These are phyloP conservation scores for Pulveroboletus sp. DNA, from an alignment of 768 basidiomycete species.

Conservation along the genomic window DNA sequence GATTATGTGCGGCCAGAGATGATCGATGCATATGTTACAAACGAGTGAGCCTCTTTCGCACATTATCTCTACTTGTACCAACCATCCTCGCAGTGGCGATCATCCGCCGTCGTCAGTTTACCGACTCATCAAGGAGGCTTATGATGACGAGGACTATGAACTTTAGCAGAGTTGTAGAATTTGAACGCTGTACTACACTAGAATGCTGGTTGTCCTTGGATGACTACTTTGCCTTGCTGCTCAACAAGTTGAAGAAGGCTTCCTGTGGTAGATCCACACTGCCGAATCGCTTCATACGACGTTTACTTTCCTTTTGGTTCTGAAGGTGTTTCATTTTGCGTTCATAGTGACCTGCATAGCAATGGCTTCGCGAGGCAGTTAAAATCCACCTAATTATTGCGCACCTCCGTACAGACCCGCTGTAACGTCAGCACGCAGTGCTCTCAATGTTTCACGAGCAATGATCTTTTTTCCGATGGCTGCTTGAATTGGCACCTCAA, in stretches of 20 bases:
- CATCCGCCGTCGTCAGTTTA: constrained; percentile 95
- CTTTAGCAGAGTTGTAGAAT: constrained; percentile 30
- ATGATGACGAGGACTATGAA: constrained; percentile 91
- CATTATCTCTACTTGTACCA: constrained; percentile 1
- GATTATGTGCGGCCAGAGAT: constrained; percentile 93
- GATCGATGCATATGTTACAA: constrained; percentile 91
- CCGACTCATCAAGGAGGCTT: constrained; percentile 87
- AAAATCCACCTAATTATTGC: constrained; percentile 5
- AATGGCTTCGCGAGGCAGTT: neutral
- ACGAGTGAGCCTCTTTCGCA: constrained; percentile 66
- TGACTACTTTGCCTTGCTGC: constrained; percentile 41
- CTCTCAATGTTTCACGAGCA: constrained; percentile 83
- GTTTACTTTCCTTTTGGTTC: constrained; percentile 92
- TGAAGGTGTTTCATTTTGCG: constrained; percentile 86
- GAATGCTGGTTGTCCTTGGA: neutral
- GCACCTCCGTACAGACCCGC: constrained; percentile 88
- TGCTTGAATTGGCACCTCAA: constrained; percentile 95
- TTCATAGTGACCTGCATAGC: constrained; percentile 72
- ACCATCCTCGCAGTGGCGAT: constrained; percentile 63
- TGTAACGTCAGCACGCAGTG: constrained; percentile 87
- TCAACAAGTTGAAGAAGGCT: constrained; percentile 90
- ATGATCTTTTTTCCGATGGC: constrained; percentile 82
- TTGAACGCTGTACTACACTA: neutral
- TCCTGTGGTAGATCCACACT: constrained; percentile 90
- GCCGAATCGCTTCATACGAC: constrained; percentile 82